A percentile compares a stretch with the other conserved stretches of the same genome.
phyloP scores from a whole-genome alignment of 2,329 filamentous ascomycete genomes.

The Talaromyces sp. region DNA sequence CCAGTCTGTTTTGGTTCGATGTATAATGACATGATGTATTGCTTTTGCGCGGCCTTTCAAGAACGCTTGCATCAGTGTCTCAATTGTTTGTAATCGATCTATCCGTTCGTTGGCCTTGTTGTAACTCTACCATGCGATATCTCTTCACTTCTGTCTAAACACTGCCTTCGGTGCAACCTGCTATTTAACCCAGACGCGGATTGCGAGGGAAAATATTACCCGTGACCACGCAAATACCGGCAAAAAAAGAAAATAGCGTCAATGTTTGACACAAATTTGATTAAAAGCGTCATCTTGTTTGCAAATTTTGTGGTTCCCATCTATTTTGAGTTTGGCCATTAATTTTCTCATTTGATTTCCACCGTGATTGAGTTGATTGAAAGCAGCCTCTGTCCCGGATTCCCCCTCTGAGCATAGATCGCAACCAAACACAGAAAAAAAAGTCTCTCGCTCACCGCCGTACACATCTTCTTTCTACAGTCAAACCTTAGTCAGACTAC shows the following conservation, averaged over 20 bases:
- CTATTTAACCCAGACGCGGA: constrained; percentile 11
- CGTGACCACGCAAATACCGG: background rate
- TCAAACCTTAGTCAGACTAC: constrained; percentile 1
- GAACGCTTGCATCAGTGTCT: background rate
- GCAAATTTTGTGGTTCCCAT: background rate
- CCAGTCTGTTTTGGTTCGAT: background rate
- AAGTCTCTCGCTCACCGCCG: constrained; percentile 13
- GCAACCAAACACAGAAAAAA: background rate
- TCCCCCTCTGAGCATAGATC: background rate
- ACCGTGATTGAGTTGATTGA: background rate
- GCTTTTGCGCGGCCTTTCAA: background rate
- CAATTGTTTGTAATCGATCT: background rate
- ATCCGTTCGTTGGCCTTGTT: background rate
- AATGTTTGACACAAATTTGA: background rate
- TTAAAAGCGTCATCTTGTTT: background rate
- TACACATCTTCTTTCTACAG: background rate
- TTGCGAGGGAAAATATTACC: constrained; percentile 9
- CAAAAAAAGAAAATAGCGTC: background rate
- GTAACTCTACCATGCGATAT: constrained; percentile 2
- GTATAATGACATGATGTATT: background rate
- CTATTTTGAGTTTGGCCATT: background rate
- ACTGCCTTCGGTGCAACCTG: background rate
- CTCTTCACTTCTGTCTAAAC: background rate
- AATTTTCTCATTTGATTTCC: background rate
- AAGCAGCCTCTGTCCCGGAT: background rate